phyloP scores from a whole-genome alignment of 768 basidiomycete species.

The Auriculariales sp. region DNA sequence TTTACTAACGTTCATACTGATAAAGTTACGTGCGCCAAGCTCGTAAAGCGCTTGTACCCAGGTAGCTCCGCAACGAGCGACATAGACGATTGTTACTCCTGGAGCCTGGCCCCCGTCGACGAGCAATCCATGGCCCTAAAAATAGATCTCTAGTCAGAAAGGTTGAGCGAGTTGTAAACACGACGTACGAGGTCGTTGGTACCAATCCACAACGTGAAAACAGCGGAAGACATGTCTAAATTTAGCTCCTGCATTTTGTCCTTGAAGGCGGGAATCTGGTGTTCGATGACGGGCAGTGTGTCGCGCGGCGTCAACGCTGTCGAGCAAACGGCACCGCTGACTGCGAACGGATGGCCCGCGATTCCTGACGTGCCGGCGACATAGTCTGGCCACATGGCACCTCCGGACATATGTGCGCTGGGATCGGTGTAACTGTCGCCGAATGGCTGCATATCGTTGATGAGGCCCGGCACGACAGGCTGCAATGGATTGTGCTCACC shows the following conservation, averaged over 20 bases:
- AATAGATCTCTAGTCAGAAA: no score
- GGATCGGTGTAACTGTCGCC: neutral
- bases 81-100: neutral
- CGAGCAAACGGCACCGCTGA: constrained; percentile 2
- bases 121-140: neutral
- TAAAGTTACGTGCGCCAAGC: neutral
- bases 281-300: neutral
- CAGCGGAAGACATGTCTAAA: neutral
- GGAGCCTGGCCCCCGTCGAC: neutral
- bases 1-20: neutral
- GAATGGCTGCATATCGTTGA: neutral
- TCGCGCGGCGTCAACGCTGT: neutral
- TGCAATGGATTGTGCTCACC: neutral
- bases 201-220: neutral
- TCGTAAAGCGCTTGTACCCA: neutral
- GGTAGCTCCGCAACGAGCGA: neutral
- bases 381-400: neutral
- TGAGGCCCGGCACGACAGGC: neutral
- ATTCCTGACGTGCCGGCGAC: neutral
- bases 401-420: neutral
- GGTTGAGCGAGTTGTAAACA: no score
- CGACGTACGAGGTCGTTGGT: neutral
- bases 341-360: neutral
- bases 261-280: neutral
- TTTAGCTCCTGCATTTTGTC: neutral